Evolutionary conservation across 108 stramenopile species (phyloP), one percentile per base, ranked within the genome.

Genomic region (Cylindrotheca fusiformis): DNA sequence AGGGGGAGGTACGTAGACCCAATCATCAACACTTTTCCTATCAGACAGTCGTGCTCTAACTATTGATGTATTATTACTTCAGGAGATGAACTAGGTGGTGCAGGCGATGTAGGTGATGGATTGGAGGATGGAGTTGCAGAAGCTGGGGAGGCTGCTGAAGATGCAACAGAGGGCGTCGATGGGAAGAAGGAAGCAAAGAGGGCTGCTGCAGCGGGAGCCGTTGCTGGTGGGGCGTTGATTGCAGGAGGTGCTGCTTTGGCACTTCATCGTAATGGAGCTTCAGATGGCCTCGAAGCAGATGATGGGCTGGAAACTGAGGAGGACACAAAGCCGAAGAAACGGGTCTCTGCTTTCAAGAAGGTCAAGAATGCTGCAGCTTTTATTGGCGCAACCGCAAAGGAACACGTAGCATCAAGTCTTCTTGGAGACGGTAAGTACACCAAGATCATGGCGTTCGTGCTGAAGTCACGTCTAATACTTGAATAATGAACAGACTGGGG

Each of bases 321-420:
- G 25, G 48, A 28, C 1, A 71, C 65, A 27, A 56, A 56, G 60
- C 36, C 8, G 29, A 58, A 59, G 36, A 36, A 27, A 50, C 32
- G 52, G 27, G 48, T 58, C 14, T 68, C 64, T 52, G 67, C 51
- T 19, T 19, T 63, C n/a, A n/a, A n/a, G n/a, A n/a, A n/a, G 17
- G 6, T 81, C 0, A 54, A 44, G 14, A 66, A 58, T 30, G 36
- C 63, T 24, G 75, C 49, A 4, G 19, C 75, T 6, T 65, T 71
- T 14, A 56, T 69, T 26, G 19, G 26, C 18, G 55, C 71, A 2
- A 63, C 62, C 1, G 79, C 71, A 54, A 76, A 79, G 66, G 78
- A 79, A 47, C 52, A 63, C 19, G 14, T 79, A 0, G 72, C 72
- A 8, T 20, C 32, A 10, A 41, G 64, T 49, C 20, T 61, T 28